phyloP scores from a whole-genome alignment of 257 asterid species.

The Linaria vulgaris region DNA sequence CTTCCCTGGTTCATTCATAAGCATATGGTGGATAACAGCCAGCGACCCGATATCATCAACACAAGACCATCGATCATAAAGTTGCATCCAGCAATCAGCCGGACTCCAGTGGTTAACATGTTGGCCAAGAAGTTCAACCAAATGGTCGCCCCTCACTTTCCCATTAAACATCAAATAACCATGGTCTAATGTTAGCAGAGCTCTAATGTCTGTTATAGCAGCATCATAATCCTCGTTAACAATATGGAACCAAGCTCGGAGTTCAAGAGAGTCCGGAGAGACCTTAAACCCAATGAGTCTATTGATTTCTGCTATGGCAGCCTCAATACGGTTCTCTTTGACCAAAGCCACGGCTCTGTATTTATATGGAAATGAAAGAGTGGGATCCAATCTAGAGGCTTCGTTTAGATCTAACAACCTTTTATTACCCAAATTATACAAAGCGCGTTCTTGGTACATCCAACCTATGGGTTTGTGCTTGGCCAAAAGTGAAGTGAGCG shows the following conservation, averaged over 20 bases:
- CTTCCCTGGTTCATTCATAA: slow-evolving; percentile 78
- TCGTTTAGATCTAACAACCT: slow-evolving; percentile 66
- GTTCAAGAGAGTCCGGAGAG: slow-evolving; percentile 89
- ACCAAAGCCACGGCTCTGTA: slow-evolving; percentile 59
- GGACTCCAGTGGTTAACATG: slow-evolving; percentile 73
- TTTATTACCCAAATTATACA: slow-evolving; percentile 73
- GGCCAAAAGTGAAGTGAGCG: slow-evolving; percentile 70
- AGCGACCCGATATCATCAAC: slow-evolving; percentile 96
- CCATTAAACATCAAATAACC: slow-evolving; percentile 82
- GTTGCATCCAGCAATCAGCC: slow-evolving; percentile 98
- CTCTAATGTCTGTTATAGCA: slow-evolving; percentile 74
- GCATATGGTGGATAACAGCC: slow-evolving; percentile 94
- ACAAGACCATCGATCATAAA: slow-evolving; percentile 85
- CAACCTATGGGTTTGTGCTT: slow-evolving; percentile 72
- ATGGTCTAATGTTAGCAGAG: slow-evolving; percentile 80
- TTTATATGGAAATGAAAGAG: slow-evolving; percentile 86
- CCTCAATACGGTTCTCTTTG: slow-evolving; percentile 55
- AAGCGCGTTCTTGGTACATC: slow-evolving; percentile 95
- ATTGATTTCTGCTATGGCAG: slow-evolving; percentile 74
- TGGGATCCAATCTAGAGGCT: slow-evolving; percentile 84
- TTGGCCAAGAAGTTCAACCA: slow-evolving; percentile 65
- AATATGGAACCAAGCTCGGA: slow-evolving; percentile 92
- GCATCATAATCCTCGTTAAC: slow-evolving; percentile 65
- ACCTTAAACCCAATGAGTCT: slow-evolving; percentile 72
- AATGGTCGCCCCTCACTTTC: slow-evolving; percentile 56